Evolutionary conservation across 2,329 filamentous ascomycete species (phyloP).

Genomic region (Fusarium poae): DNA sequence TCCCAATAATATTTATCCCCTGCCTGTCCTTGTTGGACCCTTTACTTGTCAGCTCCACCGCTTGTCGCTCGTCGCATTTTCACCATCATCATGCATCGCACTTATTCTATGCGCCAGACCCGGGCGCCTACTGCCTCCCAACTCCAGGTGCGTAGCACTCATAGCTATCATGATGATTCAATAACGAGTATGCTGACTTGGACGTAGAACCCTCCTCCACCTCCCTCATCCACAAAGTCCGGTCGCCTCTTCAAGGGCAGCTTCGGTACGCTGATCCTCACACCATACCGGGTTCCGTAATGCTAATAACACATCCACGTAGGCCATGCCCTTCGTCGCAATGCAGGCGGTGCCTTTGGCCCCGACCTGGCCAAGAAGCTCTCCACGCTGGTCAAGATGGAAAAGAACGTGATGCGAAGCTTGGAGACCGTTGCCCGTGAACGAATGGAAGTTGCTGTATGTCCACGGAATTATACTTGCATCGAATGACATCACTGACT

Average conservation of each 20-base stretch:
- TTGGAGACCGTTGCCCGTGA: conserved; percentile 95
- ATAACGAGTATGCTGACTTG: conserved; percentile 20
- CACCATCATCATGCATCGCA: conserved; percentile 84
- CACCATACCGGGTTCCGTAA: not conserved
- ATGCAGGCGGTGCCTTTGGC: conserved; percentile 80
- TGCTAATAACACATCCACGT: conserved; percentile 21
- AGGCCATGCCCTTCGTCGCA: conserved; percentile 78
- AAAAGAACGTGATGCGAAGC: conserved; percentile 99
- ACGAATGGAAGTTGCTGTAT: conserved; percentile 97
- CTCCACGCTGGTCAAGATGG: conserved; percentile 98
- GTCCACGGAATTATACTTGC: conserved; percentile 53
- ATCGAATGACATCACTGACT: conserved; percentile 24
- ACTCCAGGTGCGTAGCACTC: conserved; percentile 63
- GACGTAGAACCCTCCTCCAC: conserved; percentile 90
- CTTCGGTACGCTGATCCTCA: conserved; percentile 73
- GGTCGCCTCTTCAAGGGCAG: conserved; percentile 88
- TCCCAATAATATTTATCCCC: conserved; percentile 36
- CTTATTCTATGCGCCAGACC: conserved; percentile 98
- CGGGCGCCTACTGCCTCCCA: conserved; percentile 93
- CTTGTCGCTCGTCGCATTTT: conserved; percentile 42
- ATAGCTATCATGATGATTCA: not conserved
- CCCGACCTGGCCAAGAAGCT: conserved; percentile 97
- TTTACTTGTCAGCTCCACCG: conserved; percentile 42
- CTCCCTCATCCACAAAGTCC: conserved; percentile 89
- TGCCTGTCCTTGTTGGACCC: conserved; percentile 33